Base-by-base conservation (phyloP, 129 eudicot species). In the Sambucus nigra region DNA sequence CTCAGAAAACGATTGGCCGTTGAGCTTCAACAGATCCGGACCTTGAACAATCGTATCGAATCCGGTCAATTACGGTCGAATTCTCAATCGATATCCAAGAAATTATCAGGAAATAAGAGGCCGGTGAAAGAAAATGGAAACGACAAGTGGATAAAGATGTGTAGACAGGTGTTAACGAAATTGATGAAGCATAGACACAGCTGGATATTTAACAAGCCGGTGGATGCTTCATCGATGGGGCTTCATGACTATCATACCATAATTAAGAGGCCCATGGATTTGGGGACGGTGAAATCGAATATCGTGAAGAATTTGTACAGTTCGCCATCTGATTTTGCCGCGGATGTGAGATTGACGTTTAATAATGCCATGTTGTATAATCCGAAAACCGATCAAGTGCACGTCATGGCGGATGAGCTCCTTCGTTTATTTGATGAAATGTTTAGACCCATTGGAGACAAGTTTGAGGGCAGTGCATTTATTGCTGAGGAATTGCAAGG, bases 231-330 rank as follows among this genome's bases (percentile, higher is more conserved):
- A 14, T 82, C 80, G 12, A 23, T 88, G 51, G 87, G 92, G 59
- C 83, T 88, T 68, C 88, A 84, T 38, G 97, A 88, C 78, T 88
- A 84, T 41, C 92, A 84, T 60, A 64, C 47, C 24, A 81, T 88
- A 61, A 73, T 88, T 12, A 84, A 80, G 69, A 50, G 74, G 39
- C 97, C 97, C 14, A 88, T 88, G 97, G 97, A 88, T 88, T 76
- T 88, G 24, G 97, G 97, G 1, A 84, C 97, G 14, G 91, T 88
- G 1, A 81, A 78, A 42, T 61, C 79, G 7, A 84, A 84, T 64
- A 61, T 88, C 9, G 64, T 61, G 0, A 73, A 66, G 60, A 69
- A 69, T 26, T 23, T 78, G 46, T 88, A 84, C 39, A 12, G 45
- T 4, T 46, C 73, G 13, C 85, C 85, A 0, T 35, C 26, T 35